Percentiles rank a stretch among this genome's conserved stretches.
Conservation (phyloP, 164 flowering plant species). For the Hamamelis virginiana region DNA sequence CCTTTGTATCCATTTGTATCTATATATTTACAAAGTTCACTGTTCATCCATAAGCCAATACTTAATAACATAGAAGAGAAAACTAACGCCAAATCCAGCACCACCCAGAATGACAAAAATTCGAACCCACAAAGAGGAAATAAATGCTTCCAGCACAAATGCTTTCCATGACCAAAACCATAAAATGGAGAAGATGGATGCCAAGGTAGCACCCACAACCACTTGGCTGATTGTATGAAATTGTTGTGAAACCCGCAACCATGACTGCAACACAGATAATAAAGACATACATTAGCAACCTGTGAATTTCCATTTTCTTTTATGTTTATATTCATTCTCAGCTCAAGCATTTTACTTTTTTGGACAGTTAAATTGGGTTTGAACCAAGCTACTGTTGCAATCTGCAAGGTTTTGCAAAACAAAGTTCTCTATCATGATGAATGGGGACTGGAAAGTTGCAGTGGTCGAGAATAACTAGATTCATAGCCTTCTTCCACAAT, state of each 20-base stretch:
- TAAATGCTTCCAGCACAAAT: conserved; percentile 50
- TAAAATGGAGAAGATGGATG: conserved; percentile 46
- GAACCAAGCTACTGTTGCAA: no score
- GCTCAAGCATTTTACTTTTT: no score
- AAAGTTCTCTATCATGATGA: no score
- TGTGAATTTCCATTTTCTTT: neutral
- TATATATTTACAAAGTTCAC: conserved; percentile 1
- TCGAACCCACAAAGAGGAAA: conserved; percentile 53
- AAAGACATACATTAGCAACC: conserved; percentile 3
- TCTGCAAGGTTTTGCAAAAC: no score
- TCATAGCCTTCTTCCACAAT: neutral
- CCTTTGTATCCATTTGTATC: neutral
- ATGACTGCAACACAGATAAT: conserved; percentile 56
- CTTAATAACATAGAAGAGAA: conserved; percentile 43
- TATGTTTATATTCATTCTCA: no score
- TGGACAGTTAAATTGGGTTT: no score
- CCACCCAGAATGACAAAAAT: conserved; percentile 40
- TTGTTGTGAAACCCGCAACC: conserved; percentile 80
- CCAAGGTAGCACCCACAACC: conserved; percentile 67
- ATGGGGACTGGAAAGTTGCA: no score
- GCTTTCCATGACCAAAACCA: conserved; percentile 77
- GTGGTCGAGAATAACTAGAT: neutral
- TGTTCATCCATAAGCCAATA: conserved; percentile 53
- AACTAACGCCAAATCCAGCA: conserved; percentile 39
- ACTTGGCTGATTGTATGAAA: conserved; percentile 80